These are phyloP conservation scores for Yamadazyma triangularis DNA, from an alignment of 1,139 yeast genomes.

Conservation along the genomic window DNA sequence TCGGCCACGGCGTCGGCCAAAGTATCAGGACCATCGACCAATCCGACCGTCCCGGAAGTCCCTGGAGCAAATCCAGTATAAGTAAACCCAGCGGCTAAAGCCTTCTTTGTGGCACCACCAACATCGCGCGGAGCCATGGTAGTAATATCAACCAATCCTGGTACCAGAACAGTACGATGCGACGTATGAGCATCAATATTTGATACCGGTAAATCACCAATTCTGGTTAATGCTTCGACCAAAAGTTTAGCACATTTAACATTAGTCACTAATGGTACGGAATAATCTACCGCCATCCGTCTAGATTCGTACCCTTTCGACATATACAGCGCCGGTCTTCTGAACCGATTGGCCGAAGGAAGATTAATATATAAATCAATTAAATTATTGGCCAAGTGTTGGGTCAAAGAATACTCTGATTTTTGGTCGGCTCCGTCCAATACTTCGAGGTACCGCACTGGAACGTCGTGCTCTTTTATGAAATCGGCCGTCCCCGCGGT, in stretches of 20 bases:
- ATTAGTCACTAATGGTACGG: conserved; percentile 95
- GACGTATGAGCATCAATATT: conserved; percentile 88
- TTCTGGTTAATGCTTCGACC: conserved; percentile 86
- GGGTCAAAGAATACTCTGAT: conserved; percentile 91
- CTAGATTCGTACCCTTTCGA: conserved; percentile 97
- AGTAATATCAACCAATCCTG: conserved; percentile 82
- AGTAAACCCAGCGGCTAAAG: conserved; percentile 86
- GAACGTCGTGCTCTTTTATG: conserved; percentile 88
- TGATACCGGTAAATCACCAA: conserved; percentile 61
- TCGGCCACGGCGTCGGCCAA: conserved; percentile 60
- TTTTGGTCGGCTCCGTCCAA: conserved; percentile 76
- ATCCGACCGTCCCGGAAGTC: conserved; percentile 51
- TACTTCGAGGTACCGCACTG: conserved; percentile 93
- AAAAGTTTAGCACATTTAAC: conserved; percentile 95
- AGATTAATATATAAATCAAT: conserved; percentile 94
- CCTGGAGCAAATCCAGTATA: conserved; percentile 79
- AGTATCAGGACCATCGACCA: conserved; percentile 60
- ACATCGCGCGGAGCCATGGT: conserved; percentile 74
- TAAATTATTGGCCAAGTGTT: conserved; percentile 93
- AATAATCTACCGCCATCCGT: conserved; percentile 99
- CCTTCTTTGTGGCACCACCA: conserved; percentile 63
- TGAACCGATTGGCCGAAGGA: conserved; percentile 95
- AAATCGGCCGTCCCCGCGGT: conserved; percentile 99
- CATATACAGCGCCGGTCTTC: conserved; percentile 98
- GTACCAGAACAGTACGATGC: conserved; percentile 74